Evolutionary conservation across 2,329 filamentous ascomycete species (phyloP).

Genomic region (Pyrenochaeta sp.): DNA sequence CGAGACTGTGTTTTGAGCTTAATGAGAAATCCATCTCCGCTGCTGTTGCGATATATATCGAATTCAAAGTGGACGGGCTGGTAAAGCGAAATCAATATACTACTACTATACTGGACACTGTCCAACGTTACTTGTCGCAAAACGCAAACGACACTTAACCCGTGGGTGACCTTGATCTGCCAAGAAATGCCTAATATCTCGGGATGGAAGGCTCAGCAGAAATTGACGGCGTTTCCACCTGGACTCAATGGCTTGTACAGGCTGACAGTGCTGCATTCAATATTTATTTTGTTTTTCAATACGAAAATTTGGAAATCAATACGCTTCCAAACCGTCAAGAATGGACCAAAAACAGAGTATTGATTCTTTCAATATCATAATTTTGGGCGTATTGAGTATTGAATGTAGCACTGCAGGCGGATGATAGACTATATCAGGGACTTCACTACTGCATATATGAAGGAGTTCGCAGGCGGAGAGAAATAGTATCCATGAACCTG

Average conservation of each 20-base stretch:
- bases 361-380: too few relatives aligned
- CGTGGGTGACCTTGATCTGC: slow-evolving; percentile 37
- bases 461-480: too few relatives aligned
- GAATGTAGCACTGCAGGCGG: too few relatives aligned
- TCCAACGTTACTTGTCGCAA: slow-evolving; percentile 25
- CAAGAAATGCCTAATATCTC: slow-evolving; percentile 38
- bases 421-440: too few relatives aligned
- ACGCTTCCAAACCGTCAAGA: too few relatives aligned
- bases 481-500: too few relatives aligned
- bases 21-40: slow-evolving; percentile 44
- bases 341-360: too few relatives aligned
- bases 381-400: too few relatives aligned
- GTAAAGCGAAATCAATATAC: slow-evolving; percentile 35
- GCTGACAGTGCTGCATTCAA: slow-evolving; percentile 23
- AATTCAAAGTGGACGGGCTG: slow-evolving; percentile 44
- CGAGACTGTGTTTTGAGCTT: slow-evolving; percentile 44
- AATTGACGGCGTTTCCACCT: slow-evolving; percentile 42
- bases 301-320: too few relatives aligned
- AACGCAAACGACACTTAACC: slow-evolving; percentile 54
- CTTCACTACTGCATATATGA: too few relatives aligned
- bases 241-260: slow-evolving; percentile 51
- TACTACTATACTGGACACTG: slow-evolving; percentile 45
- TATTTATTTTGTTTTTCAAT: too few relatives aligned
- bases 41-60: slow-evolving; percentile 52
- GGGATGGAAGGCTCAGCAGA: slow-evolving; percentile 17